These are phyloP conservation scores for Russula sp. DNA, from an alignment of 768 basidiomycete species.

Conservation along the genomic window DNA sequence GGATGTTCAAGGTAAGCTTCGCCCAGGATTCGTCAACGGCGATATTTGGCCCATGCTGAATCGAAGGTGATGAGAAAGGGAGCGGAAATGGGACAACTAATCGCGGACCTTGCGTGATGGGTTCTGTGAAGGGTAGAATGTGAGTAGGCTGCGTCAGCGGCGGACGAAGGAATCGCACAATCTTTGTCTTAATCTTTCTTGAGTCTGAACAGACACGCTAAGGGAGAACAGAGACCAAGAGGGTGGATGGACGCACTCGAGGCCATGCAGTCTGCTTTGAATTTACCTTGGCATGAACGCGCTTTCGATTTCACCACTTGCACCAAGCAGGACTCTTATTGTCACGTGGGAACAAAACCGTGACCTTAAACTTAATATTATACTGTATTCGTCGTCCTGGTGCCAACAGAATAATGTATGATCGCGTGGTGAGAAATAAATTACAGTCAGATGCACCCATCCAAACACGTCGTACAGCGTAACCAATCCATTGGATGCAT, in stretches of 20 bases:
- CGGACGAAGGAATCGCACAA: slow-evolving; percentile 38
- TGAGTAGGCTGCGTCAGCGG: slow-evolving; percentile 30
- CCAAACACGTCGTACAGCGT: slow-evolving; percentile 12
- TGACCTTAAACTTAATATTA: too few species aligned
- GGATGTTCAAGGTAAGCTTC: slow-evolving; percentile 77
- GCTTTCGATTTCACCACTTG: not conserved
- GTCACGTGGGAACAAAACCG: not conserved
- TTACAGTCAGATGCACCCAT: slow-evolving; percentile 9
- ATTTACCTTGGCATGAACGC: not conserved
- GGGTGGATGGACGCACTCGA: slow-evolving; percentile 33
- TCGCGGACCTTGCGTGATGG: slow-evolving; percentile 46
- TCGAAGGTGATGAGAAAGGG: slow-evolving; percentile 5
- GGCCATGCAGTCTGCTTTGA: slow-evolving; percentile 32
- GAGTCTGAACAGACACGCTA: slow-evolving; percentile 28
- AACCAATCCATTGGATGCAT: not conserved
- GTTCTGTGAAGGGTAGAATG: slow-evolving; percentile 37
- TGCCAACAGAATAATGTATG: slow-evolving; percentile 4
- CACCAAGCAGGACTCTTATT: not conserved
- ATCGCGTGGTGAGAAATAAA: not conserved
- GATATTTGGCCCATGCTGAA: slow-evolving; percentile 68
- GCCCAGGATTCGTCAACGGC: slow-evolving; percentile 84
- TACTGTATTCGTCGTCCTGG: not conserved
- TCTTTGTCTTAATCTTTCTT: slow-evolving; percentile 40
- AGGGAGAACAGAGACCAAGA: not conserved
- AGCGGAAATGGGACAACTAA: not conserved